Percentiles rank a stretch among this genome's conserved stretches.
These are phyloP conservation scores for Prunus mongolica DNA, from an alignment of 306 rosid species.

Conservation along the genomic window DNA sequence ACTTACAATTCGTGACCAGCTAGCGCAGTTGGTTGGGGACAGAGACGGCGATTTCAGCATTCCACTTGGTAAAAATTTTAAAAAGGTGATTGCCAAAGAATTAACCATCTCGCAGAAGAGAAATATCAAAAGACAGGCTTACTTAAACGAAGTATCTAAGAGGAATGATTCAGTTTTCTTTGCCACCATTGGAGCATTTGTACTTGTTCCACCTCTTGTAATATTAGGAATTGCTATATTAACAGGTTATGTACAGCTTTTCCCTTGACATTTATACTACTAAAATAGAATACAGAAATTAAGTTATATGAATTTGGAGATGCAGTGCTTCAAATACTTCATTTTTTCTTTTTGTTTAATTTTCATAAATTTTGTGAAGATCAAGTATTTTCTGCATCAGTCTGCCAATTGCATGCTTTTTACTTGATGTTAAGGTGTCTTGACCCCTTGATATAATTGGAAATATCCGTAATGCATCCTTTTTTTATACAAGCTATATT, in stretches of 20 bases:
- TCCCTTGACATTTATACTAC: conserved; percentile 48
- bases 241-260: conserved; percentile 93
- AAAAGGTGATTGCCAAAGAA: conserved; percentile 71
- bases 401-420: background rate
- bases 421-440: background rate
- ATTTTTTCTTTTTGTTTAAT: background rate
- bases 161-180: conserved; percentile 88
- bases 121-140: conserved; percentile 81
- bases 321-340: background rate
- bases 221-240: conserved; percentile 81
- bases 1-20: conserved; percentile 67
- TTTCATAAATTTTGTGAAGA: background rate
- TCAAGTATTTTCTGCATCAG: background rate
- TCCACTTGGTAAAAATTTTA: conserved; percentile 71
- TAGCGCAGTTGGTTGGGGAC: conserved; percentile 57
- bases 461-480: too few species aligned
- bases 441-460: background rate
- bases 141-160: conserved; percentile 75
- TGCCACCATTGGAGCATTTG: conserved; percentile 89
- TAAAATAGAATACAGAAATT: background rate
- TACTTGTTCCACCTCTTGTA: conserved; percentile 84
- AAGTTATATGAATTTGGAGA: background rate
- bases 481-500: too few species aligned
- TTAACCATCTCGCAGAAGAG: conserved; percentile 85
- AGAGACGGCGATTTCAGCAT: conserved; percentile 77